Conservation (phyloP, 225 moss, liverwort and hornwort species). For the Pleurozium schreberi region DNA sequence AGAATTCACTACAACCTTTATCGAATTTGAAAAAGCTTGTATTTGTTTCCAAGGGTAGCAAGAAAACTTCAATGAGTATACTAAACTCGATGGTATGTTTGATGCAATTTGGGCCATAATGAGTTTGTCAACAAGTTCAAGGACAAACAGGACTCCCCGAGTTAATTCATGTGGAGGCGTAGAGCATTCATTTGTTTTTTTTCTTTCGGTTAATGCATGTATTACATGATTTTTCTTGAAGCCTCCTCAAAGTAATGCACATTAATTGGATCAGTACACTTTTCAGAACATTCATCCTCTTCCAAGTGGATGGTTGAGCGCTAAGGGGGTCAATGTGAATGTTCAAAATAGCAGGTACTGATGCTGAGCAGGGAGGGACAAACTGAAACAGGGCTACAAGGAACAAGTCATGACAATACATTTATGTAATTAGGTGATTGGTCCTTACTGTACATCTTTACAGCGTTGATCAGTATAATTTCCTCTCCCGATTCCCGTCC, state of each 20-base stretch:
- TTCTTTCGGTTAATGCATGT: background rate
- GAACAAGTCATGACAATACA: background rate
- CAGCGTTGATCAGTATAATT: slow-evolving; percentile 7
- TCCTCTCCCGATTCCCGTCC: background rate
- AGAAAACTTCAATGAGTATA: background rate
- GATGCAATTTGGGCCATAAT: background rate
- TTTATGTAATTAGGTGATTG: slow-evolving; percentile 14
- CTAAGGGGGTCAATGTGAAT: background rate
- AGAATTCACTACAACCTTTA: rapidly evolving
- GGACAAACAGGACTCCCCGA: too few species aligned
- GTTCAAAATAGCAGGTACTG: background rate
- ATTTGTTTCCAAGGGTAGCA: rapidly evolving
- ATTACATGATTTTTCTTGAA: background rate
- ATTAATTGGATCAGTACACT: background rate
- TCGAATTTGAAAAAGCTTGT: background rate
- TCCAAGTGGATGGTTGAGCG: background rate
- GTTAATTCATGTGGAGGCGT: too few species aligned
- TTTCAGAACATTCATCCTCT: too few species aligned
- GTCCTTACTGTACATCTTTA: slow-evolving; percentile 13
- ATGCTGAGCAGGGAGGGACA: background rate
- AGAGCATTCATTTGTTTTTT: background rate
- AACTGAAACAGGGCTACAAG: background rate
- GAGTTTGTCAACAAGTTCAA: background rate
- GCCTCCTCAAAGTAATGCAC: background rate
- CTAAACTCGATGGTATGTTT: too few species aligned